Percentiles rank a stretch among this genome's conserved stretches.
Evolutionary conservation across 2,329 filamentous ascomycete species (phyloP).

Genomic region (Penicillium sp.): DNA sequence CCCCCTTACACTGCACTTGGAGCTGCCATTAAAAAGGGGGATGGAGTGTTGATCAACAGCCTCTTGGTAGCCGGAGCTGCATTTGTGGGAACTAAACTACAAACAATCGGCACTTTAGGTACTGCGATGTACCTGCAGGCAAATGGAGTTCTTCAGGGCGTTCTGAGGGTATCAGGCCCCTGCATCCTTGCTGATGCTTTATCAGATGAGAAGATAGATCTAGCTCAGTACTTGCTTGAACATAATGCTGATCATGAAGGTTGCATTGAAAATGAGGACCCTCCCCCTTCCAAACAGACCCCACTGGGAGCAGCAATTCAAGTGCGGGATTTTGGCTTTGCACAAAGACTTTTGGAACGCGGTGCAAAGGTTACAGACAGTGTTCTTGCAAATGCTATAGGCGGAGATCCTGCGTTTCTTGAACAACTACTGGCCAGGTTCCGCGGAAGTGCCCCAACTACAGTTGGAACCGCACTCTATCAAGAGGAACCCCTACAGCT

Average conservation of each 20-base stretch:
- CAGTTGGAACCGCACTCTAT: conserved; percentile 1
- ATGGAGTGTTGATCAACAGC: neutral
- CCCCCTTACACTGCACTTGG: conserved; percentile 10
- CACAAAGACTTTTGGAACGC: neutral
- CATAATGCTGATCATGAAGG: neutral
- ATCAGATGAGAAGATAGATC: neutral
- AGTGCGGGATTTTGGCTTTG: neutral
- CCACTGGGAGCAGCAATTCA: neutral
- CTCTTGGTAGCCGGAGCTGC: neutral
- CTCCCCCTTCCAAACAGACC: neutral
- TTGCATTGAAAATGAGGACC: neutral
- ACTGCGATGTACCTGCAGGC: neutral
- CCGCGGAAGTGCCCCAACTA: conserved; percentile 8
- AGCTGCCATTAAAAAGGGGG: conserved; percentile 12
- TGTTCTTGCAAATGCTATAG: conserved; percentile 6
- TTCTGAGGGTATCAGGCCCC: neutral
- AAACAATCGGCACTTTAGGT: neutral
- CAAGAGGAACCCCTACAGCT: neutral
- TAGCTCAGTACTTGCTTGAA: neutral
- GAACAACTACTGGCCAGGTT: neutral
- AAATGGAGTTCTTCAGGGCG: neutral
- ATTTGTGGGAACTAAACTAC: neutral
- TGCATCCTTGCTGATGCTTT: neutral
- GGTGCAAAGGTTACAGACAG: conserved; percentile 11
- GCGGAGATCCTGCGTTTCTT: neutral